phyloP scores from a whole-genome alignment of 2,329 filamentous ascomycete species.

The Huntiella decipiens region DNA sequence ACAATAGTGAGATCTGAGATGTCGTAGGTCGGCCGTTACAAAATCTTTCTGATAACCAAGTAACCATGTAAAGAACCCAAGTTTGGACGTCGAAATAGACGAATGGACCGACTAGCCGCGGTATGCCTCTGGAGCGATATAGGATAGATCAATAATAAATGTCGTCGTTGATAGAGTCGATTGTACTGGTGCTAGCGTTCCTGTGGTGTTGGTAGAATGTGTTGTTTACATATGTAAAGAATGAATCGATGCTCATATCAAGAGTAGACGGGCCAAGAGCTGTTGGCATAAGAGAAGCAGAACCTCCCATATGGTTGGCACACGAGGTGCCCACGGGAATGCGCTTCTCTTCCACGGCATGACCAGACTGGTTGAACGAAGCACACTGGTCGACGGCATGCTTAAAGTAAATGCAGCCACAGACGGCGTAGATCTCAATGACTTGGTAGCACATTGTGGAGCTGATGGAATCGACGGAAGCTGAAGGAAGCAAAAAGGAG shows the following conservation, averaged over 20 bases:
- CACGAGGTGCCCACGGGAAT: slow-evolving; percentile 75
- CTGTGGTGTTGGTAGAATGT: not conserved
- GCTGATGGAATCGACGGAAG: not conserved
- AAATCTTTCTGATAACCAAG: no score
- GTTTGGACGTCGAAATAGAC: no score
- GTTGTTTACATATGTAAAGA: no score
- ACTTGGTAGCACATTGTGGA: slow-evolving; percentile 68
- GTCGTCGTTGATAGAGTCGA: not conserved
- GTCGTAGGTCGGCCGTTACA: no score
- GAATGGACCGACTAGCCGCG: no score
- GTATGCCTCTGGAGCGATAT: not conserved
- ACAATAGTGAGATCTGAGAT: no score
- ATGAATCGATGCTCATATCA: not conserved
- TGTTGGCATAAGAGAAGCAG: slow-evolving; percentile 5
- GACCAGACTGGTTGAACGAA: slow-evolving; percentile 53
- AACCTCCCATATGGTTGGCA: slow-evolving; percentile 14
- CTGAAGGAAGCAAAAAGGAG: not conserved
- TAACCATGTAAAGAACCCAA: no score
- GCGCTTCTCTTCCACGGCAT: slow-evolving; percentile 51
- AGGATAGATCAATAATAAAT: slow-evolving; percentile 1
- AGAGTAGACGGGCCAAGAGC: not conserved
- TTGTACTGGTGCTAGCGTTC: not conserved
- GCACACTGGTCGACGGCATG: slow-evolving; percentile 73
- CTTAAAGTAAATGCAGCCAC: slow-evolving; percentile 72
- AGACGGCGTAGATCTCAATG: slow-evolving; percentile 69